These are phyloP conservation scores for Mycosphaerella sp. DNA, from an alignment of 2,329 filamentous ascomycete genomes.

Conservation along the genomic window DNA sequence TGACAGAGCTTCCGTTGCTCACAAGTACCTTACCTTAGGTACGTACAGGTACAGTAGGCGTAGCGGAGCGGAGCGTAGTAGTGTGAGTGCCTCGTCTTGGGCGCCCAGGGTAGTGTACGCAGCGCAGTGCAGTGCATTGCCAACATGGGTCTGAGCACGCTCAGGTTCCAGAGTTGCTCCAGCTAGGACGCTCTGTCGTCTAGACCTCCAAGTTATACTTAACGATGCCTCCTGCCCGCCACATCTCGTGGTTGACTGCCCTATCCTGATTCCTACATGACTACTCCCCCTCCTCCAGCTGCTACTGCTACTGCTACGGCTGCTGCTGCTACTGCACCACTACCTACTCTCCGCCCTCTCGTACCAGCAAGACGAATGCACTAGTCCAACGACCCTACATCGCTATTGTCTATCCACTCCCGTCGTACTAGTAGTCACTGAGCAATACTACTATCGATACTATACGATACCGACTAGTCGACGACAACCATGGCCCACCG, in stretches of 20 bases:
- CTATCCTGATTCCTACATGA: background rate
- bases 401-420: background rate
- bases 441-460: background rate
- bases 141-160: slow-evolving; percentile 4
- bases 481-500: slow-evolving; percentile 17
- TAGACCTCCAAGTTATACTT: background rate
- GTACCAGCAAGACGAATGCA: no score
- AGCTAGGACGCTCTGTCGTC: background rate
- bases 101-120: background rate
- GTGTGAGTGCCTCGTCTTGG: slow-evolving; percentile 5
- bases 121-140: background rate
- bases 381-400: no score
- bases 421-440: background rate
- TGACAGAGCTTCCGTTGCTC: slow-evolving; percentile 10
- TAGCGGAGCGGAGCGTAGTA: no score
- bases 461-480: background rate
- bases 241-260: background rate
- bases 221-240: background rate
- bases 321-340: background rate
- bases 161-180: background rate
- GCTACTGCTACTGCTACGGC: background rate
- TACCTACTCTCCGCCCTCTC: background rate
- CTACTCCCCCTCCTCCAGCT: background rate
- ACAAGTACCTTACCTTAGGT: background rate
- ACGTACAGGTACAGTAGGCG: no score